A percentile compares a stretch with the other conserved stretches of the same genome.
phyloP scores from a whole-genome alignment of 495 filamentous ascomycete species.

The Parathielavia appendiculata region DNA sequence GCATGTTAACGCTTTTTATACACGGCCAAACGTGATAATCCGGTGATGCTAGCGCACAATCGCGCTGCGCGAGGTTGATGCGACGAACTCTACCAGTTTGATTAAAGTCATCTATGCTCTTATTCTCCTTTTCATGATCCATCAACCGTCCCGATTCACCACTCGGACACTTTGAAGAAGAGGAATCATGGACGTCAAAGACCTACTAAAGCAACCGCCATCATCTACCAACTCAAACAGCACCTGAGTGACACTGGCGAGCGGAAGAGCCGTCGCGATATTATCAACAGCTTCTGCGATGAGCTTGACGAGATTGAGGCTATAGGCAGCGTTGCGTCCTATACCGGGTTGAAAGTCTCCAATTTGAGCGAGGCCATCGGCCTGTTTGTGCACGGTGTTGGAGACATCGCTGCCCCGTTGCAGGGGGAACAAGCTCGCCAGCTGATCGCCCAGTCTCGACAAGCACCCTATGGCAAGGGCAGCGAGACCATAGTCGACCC shows the following conservation, averaged over 20 bases:
- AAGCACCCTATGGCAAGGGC: slow-evolving; percentile 45
- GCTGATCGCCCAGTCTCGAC: slow-evolving; percentile 38
- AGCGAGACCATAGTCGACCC: slow-evolving; percentile 45
- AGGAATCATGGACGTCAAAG: no score
- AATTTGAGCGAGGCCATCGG: background rate
- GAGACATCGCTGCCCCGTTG: slow-evolving; percentile 41
- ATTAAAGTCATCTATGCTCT: no score
- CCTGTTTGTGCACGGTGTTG: slow-evolving; percentile 33
- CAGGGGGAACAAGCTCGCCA: slow-evolving; percentile 36
- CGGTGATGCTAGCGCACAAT: no score
- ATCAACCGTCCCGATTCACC: no score
- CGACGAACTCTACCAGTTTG: no score
- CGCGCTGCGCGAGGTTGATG: no score
- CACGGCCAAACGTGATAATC: no score
- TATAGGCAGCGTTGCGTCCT: slow-evolving; percentile 15
- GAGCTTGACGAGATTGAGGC: slow-evolving; percentile 12
- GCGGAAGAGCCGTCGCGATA: background rate
- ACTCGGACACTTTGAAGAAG: no score
- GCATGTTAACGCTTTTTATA: no score
- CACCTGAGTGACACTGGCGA: background rate
- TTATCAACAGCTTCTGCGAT: slow-evolving; percentile 1
- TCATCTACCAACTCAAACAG: no score
- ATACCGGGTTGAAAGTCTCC: slow-evolving; percentile 2
- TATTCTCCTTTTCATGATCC: no score
- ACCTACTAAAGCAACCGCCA: no score